A percentile compares a stretch with the other conserved stretches of the same genome.
Conservation (phyloP, 2,329 filamentous ascomycete species). For the Colletotrichum paranaense region DNA sequence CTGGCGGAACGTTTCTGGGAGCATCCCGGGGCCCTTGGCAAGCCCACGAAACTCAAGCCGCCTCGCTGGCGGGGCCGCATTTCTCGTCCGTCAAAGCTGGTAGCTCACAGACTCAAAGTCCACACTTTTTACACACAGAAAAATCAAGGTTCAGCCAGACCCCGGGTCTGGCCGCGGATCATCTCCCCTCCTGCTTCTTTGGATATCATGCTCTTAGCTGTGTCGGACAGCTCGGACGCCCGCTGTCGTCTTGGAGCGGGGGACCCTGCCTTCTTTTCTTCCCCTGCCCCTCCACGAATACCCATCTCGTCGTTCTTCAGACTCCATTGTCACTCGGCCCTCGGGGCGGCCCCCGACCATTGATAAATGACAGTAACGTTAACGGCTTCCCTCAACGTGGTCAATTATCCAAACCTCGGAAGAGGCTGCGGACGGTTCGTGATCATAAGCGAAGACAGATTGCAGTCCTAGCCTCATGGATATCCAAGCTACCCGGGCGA, state of each 20-base stretch:
- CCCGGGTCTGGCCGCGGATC: constrained; percentile 17
- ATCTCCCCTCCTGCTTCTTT: constrained; percentile 4
- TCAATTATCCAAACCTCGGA: no score
- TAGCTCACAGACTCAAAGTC: neutral
- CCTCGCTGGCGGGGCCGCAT: neutral
- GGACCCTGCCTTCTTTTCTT: neutral
- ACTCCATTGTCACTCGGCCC: neutral
- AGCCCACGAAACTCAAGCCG: constrained; percentile 12
- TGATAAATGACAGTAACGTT: neutral
- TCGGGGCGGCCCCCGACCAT: neutral
- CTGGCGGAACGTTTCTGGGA: neutral
- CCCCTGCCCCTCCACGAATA: neutral
- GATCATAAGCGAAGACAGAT: neutral
- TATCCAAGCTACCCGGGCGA: neutral
- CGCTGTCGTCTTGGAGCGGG: neutral
- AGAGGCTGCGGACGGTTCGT: neutral
- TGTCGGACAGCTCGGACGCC: constrained; percentile 19
- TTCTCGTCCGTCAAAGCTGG: neutral
- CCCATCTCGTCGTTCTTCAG: neutral
- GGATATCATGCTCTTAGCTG: neutral
- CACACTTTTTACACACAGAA: neutral
- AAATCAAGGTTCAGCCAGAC: constrained; percentile 16
- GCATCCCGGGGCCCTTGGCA: constrained; percentile 9
- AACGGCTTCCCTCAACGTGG: neutral
- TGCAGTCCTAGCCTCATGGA: neutral